Evolutionary conservation across 129 eudicot species (phyloP).

Genomic region (Arctium lappa): DNA sequence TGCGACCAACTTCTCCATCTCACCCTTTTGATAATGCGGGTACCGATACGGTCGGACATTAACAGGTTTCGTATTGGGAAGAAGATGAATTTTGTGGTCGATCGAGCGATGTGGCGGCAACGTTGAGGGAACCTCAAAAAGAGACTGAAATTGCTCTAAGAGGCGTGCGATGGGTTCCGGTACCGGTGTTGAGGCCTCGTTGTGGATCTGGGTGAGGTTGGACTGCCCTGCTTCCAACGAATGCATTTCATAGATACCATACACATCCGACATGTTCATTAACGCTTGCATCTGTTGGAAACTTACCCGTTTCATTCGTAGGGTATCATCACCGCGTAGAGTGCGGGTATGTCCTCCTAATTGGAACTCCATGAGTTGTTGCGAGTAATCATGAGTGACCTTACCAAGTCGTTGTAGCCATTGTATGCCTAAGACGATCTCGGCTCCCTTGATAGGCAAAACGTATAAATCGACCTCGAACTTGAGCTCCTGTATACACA

Average conservation of each 20-base stretch:
- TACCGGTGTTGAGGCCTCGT: no score
- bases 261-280: background rate
- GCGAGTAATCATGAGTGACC: background rate
- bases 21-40: slow-evolving; percentile 10
- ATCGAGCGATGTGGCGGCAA: background rate
- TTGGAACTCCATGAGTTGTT: background rate
- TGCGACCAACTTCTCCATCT: no score
- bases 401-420: background rate
- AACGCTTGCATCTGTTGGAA: background rate
- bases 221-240: no score
- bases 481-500: no score
- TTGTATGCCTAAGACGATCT: no score
- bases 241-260: background rate
- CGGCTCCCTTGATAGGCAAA: no score
- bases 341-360: background rate
- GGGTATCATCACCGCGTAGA: background rate
- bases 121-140: background rate
- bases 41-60: slow-evolving; percentile 16
- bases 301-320: background rate
- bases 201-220: no score
- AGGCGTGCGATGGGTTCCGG: background rate
- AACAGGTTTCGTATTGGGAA: background rate
- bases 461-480: no score
- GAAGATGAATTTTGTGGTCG: background rate
- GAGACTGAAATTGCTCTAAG: background rate